These are phyloP conservation scores for Primulina huaijiensis DNA, from an alignment of 257 asterid genomes.

Conservation along the genomic window DNA sequence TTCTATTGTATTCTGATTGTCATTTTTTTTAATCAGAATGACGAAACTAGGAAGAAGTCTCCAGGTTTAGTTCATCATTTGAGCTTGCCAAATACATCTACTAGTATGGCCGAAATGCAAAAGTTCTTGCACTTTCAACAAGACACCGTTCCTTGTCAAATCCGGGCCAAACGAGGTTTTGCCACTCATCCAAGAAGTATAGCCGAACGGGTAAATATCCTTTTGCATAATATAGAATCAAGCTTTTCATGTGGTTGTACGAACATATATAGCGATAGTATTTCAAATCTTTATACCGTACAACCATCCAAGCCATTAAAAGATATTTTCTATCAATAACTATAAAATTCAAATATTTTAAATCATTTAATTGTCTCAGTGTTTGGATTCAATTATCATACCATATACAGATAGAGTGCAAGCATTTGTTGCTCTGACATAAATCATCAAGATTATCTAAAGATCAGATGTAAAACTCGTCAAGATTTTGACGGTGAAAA, in stretches of 20 bases:
- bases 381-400: too few species aligned
- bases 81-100: constrained; percentile 75
- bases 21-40: constrained; percentile 42
- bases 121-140: constrained; percentile 67
- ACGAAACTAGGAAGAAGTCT: constrained; percentile 41
- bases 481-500: neutral
- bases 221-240: neutral
- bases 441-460: neutral
- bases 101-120: constrained; percentile 52
- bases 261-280: neutral
- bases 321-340: too few species aligned
- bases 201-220: constrained; percentile 79
- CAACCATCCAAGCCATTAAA: neutral
- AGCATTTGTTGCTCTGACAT: neutral
- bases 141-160: constrained; percentile 61
- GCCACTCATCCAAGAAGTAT: constrained; percentile 97
- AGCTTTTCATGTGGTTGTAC: neutral
- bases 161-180: constrained; percentile 85
- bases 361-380: too few species aligned
- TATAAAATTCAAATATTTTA: neutral
- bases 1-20: constrained; percentile 14
- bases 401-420: neutral
- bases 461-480: neutral
- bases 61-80: constrained; percentile 61
- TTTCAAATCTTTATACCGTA: neutral